Conservation (phyloP, 371 early-diverging fungal genomes). For the Mortierella sp. region DNA sequence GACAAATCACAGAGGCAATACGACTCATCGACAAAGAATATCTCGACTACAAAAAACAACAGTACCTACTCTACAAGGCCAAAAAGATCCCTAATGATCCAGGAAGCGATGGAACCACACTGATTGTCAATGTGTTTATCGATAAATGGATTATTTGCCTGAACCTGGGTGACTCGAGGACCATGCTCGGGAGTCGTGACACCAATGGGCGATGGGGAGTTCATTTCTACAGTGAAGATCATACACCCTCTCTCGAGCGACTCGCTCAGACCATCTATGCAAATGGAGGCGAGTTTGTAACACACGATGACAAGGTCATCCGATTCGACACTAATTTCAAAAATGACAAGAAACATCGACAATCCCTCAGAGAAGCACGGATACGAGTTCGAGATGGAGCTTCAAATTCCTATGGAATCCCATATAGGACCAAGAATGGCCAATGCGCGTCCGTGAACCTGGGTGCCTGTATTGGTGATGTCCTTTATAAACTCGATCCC, state of each 20-base stretch:
- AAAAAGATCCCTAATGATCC: conserved; percentile 37
- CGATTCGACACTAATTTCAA: conserved; percentile 55
- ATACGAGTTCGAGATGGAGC: conserved; percentile 54
- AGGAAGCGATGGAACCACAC: conserved; percentile 82
- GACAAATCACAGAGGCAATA: conserved; percentile 57
- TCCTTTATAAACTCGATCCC: conserved; percentile 66
- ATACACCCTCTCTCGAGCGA: conserved; percentile 69
- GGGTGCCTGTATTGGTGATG: conserved; percentile 66
- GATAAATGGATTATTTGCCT: conserved; percentile 74
- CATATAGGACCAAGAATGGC: conserved; percentile 39
- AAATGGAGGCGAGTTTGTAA: conserved; percentile 69
- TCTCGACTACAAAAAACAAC: conserved; percentile 55
- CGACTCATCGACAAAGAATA: conserved; percentile 59
- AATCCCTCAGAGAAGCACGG: conserved; percentile 63
- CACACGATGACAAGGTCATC: conserved; percentile 66
- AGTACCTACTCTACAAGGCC: conserved; percentile 25
- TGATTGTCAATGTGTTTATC: conserved; percentile 73
- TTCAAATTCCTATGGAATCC: conserved; percentile 25
- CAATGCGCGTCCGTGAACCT: conserved; percentile 64
- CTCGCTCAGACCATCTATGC: conserved; percentile 63
- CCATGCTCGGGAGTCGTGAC: conserved; percentile 63
- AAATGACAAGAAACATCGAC: conserved; percentile 54
- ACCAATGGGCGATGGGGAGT: conserved; percentile 56
- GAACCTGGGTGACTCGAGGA: conserved; percentile 85
- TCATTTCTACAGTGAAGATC: conserved; percentile 66